Percentiles rank a stretch among this genome's conserved stretches.
phyloP scores from a whole-genome alignment of 2,329 filamentous ascomycete species.

The Fusarium buxicola region DNA sequence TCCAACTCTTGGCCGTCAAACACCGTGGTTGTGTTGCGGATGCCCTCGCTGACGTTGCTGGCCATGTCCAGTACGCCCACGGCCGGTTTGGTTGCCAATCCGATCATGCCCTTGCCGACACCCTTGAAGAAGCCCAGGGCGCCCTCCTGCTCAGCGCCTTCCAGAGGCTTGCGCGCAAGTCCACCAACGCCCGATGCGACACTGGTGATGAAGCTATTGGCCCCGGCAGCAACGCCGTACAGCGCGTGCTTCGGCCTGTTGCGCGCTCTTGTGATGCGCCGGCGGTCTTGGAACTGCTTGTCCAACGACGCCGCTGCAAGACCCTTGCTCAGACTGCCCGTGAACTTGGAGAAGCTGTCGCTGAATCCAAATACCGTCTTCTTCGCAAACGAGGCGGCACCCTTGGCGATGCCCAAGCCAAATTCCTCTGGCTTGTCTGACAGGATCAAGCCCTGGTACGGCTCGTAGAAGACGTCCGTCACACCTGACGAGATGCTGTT shows the following conservation, averaged over 20 bases:
- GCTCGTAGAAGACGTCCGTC: slow-evolving; percentile 98
- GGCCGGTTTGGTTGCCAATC: slow-evolving; percentile 95
- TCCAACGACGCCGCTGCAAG: slow-evolving; percentile 95
- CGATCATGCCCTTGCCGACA: slow-evolving; percentile 92
- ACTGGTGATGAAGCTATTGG: slow-evolving; percentile 93
- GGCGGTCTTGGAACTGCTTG: slow-evolving; percentile 97
- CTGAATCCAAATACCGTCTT: slow-evolving; percentile 98
- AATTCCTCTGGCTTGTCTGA: slow-evolving; percentile 96
- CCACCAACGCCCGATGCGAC: slow-evolving; percentile 94
- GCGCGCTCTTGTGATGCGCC: slow-evolving; percentile 90
- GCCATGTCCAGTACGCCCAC: slow-evolving; percentile 97
- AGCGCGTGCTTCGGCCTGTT: slow-evolving; percentile 97
- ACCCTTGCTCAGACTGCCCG: slow-evolving; percentile 96
- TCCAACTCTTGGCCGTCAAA: slow-evolving; percentile 96
- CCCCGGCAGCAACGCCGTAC: slow-evolving; percentile 94
- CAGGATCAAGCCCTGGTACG: slow-evolving; percentile 97
- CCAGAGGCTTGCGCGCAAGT: slow-evolving; percentile 90
- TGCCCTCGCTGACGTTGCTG: slow-evolving; percentile 95
- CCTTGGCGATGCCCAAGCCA: slow-evolving; percentile 94
- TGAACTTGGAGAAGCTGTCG: slow-evolving; percentile 97
- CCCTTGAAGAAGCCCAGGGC: slow-evolving; percentile 96
- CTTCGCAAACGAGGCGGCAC: slow-evolving; percentile 96
- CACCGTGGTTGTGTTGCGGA: slow-evolving; percentile 98
- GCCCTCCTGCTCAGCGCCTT: slow-evolving; percentile 96
- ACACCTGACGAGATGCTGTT: slow-evolving; percentile 98